Conservation (phyloP, 805 yeast genomes). For the Kodamaea nitidulidarum region DNA sequence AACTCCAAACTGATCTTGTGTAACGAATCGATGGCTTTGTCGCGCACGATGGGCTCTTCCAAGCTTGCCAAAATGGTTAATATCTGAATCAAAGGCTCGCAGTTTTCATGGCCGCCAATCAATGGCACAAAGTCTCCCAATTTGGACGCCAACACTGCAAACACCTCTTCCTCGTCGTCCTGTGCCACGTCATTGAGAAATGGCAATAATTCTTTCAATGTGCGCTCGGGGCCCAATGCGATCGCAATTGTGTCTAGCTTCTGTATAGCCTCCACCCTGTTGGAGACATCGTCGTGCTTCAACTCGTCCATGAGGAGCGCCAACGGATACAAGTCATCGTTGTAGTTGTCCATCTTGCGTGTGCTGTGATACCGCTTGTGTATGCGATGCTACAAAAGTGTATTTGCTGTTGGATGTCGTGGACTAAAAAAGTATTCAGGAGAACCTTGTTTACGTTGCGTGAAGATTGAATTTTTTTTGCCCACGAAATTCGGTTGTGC, state of each 20-base stretch:
- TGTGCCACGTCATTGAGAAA: conserved; percentile 85
- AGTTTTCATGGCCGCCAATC: conserved; percentile 71
- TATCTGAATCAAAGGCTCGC: conserved; percentile 53
- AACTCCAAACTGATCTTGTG: conserved; percentile 65
- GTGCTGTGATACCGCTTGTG: not conserved
- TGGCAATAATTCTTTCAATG: conserved; percentile 84
- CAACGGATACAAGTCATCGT: conserved; percentile 80
- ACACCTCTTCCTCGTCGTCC: conserved; percentile 98
- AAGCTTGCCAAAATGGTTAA: conserved; percentile 83
- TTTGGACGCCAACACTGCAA: conserved; percentile 89
- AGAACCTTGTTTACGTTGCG: conserved; percentile 8
- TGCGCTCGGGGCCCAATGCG: conserved; percentile 91
- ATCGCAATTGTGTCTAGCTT: conserved; percentile 90
- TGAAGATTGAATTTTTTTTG: conserved; percentile 7
- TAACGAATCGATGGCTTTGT: conserved; percentile 85
- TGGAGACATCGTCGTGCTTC: conserved; percentile 92
- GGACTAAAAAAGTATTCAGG: conserved; percentile 6
- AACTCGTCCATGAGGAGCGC: conserved; percentile 96
- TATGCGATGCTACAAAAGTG: conserved; percentile 2
- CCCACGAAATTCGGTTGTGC: conserved; percentile 8
- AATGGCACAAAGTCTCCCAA: conserved; percentile 82
- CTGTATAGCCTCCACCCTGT: conserved; percentile 92
- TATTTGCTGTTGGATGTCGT: conserved; percentile 1
- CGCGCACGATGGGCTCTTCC: conserved; percentile 95
- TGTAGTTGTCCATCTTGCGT: conserved; percentile 34